Base-by-base conservation (phyloP, 83 land plant species). In the Diphasiastrum complanatum region DNA sequence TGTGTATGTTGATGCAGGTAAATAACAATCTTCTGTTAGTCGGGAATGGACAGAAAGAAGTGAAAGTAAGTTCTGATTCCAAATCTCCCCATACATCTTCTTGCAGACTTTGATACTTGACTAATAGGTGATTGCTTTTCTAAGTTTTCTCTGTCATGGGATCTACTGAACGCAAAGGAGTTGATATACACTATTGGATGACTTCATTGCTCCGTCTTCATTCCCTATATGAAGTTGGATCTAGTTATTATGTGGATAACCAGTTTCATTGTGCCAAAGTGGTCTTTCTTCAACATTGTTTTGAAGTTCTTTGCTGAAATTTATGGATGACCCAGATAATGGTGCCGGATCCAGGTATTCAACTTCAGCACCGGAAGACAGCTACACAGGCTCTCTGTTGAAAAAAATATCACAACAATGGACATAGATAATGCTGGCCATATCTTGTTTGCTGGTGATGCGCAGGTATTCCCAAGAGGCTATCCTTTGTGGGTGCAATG, bases 311-410 rank as follows among this genome's bases (percentile, higher is more conserved):
- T 26, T 29, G 16, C 8, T 28, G 10, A 27, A 45, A 66, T 37
- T 35, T 10, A 33, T 46, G 64, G 45, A 31, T 58, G 49, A 14
- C 43, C n/a, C 26, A 56, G 45, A n/a, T 36, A 11, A 29, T 25
- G 28, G 48, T 65, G 26, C 20, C 57, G 30, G 26, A 55, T 55
- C 45, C 77, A 89, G 96, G 85, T 85, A 22, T 78, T 85, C 60
- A 95, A 95, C 79, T 89, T 89, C 72, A 95, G 99, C 72, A 95
- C 99, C 24, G 99, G 99, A 2, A 78, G 92, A 33, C 35, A 66
- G 14, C 67, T 95, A 1, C 77, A 70, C 55, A 85, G 80, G 62
- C 56, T 76, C 20, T 47, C 61, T 12, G 74, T 89, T 53, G 96
- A 82, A 34, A 76, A 72, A 76, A 81, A 80, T 49, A 65, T 89